These are phyloP conservation scores for Fusarium sp. DNA, from an alignment of 2,329 filamentous ascomycete species.

Conservation along the genomic window DNA sequence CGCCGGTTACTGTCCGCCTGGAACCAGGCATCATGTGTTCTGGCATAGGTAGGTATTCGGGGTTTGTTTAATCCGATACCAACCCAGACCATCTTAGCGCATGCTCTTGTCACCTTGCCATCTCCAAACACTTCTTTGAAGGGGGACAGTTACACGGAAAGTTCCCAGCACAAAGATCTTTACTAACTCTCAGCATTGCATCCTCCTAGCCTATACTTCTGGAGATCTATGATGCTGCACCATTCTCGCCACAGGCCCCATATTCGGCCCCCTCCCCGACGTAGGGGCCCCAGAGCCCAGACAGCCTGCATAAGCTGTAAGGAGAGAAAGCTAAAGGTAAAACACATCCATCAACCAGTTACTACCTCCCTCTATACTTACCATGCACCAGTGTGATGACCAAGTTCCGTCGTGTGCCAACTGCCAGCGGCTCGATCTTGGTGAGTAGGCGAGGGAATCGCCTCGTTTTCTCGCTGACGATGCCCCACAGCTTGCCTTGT, in stretches of 20 bases:
- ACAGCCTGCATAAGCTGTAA: slow-evolving; percentile 16
- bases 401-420: slow-evolving; percentile 10
- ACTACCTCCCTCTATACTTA: neutral
- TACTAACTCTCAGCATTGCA: neutral
- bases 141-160: neutral
- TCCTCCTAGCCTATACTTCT: neutral
- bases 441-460: neutral
- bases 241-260: neutral
- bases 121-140: neutral
- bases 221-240: neutral
- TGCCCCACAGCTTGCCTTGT: slow-evolving; percentile 32
- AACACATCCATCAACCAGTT: neutral
- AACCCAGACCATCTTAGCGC: neutral
- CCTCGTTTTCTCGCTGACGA: neutral
- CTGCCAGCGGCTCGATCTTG: neutral
- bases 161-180: neutral
- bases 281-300: neutral
- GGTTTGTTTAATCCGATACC: neutral
- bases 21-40: neutral
- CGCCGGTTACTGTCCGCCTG: neutral
- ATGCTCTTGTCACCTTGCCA: neutral
- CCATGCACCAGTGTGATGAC: slow-evolving; percentile 11
- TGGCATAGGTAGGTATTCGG: neutral
- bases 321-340: slow-evolving; percentile 17
- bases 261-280: neutral